Percentiles rank a stretch among this genome's conserved stretches.
Conservation (phyloP, 345 rosid genomes). For the Excoecaria cochinchinensis region DNA sequence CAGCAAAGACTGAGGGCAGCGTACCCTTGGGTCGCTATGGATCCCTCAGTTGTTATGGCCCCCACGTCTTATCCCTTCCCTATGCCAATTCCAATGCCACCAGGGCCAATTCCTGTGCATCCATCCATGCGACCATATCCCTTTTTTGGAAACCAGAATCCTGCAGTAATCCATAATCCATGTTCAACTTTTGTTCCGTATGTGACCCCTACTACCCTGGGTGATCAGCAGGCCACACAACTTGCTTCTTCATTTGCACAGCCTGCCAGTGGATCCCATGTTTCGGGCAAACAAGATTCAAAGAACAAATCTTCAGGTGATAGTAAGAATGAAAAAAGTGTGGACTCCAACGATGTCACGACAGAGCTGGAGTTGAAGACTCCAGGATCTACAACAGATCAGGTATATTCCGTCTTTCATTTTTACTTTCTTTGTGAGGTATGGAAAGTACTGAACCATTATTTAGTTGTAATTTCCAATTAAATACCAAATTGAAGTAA, state of each 20-base stretch:
- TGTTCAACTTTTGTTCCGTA: conserved; percentile 69
- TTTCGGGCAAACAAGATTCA: conserved; percentile 46
- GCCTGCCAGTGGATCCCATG: conserved; percentile 36
- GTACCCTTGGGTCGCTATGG: conserved; percentile 66
- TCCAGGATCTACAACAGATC: conserved; percentile 71
- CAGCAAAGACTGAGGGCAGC: conserved; percentile 70
- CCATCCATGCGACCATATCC: conserved; percentile 75
- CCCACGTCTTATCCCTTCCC: conserved; percentile 69
- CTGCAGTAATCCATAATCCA: conserved; percentile 60
- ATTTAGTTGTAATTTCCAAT: not conserved
- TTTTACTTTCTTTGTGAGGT: conserved; percentile 9
- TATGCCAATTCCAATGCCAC: conserved; percentile 71
- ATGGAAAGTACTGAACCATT: not conserved
- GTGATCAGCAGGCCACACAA: conserved; percentile 58
- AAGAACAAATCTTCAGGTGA: conserved; percentile 55
- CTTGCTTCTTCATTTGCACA: conserved; percentile 42
- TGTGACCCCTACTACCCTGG: conserved; percentile 50
- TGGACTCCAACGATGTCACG: conserved; percentile 62
- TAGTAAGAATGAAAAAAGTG: conserved; percentile 51
- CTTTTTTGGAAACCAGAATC: conserved; percentile 68
- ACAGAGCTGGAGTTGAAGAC: conserved; percentile 88
- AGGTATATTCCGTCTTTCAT: conserved; percentile 39
- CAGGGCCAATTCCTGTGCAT: conserved; percentile 80
- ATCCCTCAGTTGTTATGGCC: conserved; percentile 76
- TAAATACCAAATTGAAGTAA: not conserved